These are phyloP conservation scores for Macrolepiota fuliginosa DNA, from an alignment of 768 basidiomycete species.

Conservation along the genomic window DNA sequence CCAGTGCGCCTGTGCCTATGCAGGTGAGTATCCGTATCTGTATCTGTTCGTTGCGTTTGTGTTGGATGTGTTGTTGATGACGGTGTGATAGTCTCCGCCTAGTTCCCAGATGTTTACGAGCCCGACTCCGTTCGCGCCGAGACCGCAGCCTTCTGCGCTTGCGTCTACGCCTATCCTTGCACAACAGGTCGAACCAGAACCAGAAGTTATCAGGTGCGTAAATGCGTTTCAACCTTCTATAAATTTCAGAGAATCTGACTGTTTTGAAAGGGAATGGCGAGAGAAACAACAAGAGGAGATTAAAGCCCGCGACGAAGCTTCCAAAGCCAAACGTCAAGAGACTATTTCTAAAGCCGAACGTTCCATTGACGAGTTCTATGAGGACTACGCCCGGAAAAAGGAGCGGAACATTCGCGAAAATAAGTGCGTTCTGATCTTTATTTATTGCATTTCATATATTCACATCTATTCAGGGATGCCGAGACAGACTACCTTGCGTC, in stretches of 20 bases:
- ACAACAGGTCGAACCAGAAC: slow-evolving; percentile 76
- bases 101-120: slow-evolving; percentile 35
- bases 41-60: not conserved
- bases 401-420: slow-evolving; percentile 90
- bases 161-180: slow-evolving; percentile 73
- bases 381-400: slow-evolving; percentile 84
- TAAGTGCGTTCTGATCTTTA: slow-evolving; percentile 55
- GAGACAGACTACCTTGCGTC: slow-evolving; percentile 77
- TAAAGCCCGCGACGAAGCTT: slow-evolving; percentile 75
- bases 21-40: not conserved
- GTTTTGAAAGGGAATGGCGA: slow-evolving; percentile 70
- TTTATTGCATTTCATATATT: not conserved
- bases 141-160: slow-evolving; percentile 69
- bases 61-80: not conserved
- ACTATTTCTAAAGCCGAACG: slow-evolving; percentile 82
- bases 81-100: slow-evolving; percentile 26
- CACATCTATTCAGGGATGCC: slow-evolving; percentile 57
- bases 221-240: too few species aligned
- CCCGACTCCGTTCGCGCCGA: slow-evolving; percentile 65
- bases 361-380: slow-evolving; percentile 88
- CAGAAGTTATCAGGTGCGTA: slow-evolving; percentile 71
- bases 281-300: slow-evolving; percentile 86
- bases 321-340: slow-evolving; percentile 75
- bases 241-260: too few species aligned
- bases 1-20: slow-evolving; percentile 24